phyloP scores from a whole-genome alignment of 2,329 filamentous ascomycete species.

The Aspergillus proliferans region DNA sequence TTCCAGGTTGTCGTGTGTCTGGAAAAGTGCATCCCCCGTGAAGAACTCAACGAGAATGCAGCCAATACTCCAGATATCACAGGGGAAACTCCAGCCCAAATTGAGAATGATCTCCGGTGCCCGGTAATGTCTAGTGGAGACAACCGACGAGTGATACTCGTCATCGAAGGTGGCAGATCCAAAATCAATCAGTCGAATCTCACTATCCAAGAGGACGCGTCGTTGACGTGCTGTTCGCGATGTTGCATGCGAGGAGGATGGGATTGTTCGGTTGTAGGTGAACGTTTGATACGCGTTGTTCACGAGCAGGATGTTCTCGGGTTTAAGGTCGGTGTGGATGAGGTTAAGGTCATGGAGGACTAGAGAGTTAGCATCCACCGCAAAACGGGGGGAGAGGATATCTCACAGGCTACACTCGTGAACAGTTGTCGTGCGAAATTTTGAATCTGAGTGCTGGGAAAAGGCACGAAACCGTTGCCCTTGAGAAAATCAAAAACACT shows the following conservation, averaged over 20 bases:
- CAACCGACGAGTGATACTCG: constrained; percentile 62
- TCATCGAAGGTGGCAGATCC: constrained; percentile 63
- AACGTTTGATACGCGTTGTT: constrained; percentile 62
- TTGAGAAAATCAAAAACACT: constrained; percentile 99
- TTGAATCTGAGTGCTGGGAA: constrained; percentile 97
- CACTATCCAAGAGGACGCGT: constrained; percentile 58
- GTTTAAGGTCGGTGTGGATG: constrained; percentile 78
- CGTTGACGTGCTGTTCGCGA: constrained; percentile 55
- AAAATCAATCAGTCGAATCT: constrained; percentile 63
- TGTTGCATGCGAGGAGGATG: constrained; percentile 56
- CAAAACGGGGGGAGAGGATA: not conserved
- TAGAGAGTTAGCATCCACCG: constrained; percentile 36
- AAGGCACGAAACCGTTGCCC: constrained; percentile 88
- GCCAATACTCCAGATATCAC: constrained; percentile 64
- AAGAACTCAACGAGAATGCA: constrained; percentile 65
- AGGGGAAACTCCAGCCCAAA: constrained; percentile 62
- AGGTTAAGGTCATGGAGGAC: constrained; percentile 95
- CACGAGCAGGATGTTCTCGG: constrained; percentile 62
- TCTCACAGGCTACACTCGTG: constrained; percentile 95
- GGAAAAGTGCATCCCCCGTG: constrained; percentile 62
- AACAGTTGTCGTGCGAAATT: constrained; percentile 92
- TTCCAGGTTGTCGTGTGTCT: constrained; percentile 63
- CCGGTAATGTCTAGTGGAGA: constrained; percentile 61
- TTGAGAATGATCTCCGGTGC: constrained; percentile 64
- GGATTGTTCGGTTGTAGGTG: constrained; percentile 62